Percentiles rank a stretch among this genome's conserved stretches.
phyloP scores from a whole-genome alignment of 164 flowering plant genomes.

The Malania oleifera region DNA sequence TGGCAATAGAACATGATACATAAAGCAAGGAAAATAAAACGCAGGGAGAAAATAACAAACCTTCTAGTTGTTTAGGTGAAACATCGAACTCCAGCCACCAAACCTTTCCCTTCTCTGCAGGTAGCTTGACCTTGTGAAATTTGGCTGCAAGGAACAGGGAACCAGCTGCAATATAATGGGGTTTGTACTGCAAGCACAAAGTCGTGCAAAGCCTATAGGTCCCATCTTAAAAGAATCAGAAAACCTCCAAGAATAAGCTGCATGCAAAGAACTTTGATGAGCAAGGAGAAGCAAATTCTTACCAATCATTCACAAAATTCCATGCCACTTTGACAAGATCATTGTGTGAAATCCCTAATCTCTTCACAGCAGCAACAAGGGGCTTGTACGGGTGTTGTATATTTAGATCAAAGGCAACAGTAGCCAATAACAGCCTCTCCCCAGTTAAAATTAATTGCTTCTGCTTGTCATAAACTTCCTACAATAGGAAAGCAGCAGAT shows the following conservation, averaged over 20 bases:
- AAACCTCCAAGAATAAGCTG: not conserved
- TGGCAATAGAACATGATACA: too few species aligned
- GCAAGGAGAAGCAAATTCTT: constrained; percentile 9
- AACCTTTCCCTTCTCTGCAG: constrained; percentile 35
- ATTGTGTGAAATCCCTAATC: constrained; percentile 28
- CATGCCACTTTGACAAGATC: constrained; percentile 54
- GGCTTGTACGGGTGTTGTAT: constrained; percentile 60
- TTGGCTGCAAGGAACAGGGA: constrained; percentile 70
- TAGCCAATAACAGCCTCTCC: constrained; percentile 45
- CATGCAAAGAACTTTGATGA: not conserved
- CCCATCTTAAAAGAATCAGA: constrained; percentile 1
- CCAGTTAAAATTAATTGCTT: constrained; percentile 46
- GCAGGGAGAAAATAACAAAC: constrained; percentile 22
- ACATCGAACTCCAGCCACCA: constrained; percentile 78
- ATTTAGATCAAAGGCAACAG: constrained; percentile 60
- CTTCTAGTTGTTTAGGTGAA: constrained; percentile 53
- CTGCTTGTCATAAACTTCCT: constrained; percentile 58
- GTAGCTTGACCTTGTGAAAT: constrained; percentile 48
- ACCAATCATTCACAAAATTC: constrained; percentile 76
- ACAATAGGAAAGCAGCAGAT: constrained; percentile 6
- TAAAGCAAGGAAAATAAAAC: not conserved
- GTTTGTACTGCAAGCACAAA: constrained; percentile 66
- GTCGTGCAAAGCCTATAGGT: constrained; percentile 54
- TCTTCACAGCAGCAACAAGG: constrained; percentile 53
- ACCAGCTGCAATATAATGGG: constrained; percentile 73